A percentile compares a stretch with the other conserved stretches of the same genome.
These are phyloP conservation scores for Ligustrum vulgare DNA, from an alignment of 257 asterid genomes.

Conservation along the genomic window DNA sequence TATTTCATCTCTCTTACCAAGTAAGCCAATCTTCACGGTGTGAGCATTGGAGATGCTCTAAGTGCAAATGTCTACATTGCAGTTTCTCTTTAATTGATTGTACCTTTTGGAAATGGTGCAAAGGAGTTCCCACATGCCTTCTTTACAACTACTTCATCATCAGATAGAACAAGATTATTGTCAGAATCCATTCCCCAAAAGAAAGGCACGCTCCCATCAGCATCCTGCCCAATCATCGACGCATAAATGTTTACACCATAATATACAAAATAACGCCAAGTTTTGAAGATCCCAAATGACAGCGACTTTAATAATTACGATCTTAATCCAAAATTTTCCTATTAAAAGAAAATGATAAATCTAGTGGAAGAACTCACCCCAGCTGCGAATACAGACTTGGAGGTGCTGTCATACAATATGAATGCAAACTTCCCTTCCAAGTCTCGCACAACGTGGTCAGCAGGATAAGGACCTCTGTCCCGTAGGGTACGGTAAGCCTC, in stretches of 20 bases:
- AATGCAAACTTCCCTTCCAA: constrained; percentile 33
- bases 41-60: too few species aligned
- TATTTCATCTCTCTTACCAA: too few species aligned
- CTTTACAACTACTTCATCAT: constrained; percentile 34
- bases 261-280: background rate
- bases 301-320: background rate
- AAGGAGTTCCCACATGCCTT: constrained; percentile 35
- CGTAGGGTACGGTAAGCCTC: constrained; percentile 32
- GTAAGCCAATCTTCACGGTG: too few species aligned
- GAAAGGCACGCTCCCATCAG: constrained; percentile 41
- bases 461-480: constrained; percentile 35
- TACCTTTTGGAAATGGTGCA: constrained; percentile 46
- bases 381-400: constrained; percentile 27
- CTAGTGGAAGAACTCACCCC: background rate
- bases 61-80: background rate
- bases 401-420: constrained; percentile 25
- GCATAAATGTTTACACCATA: background rate
- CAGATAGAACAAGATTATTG: constrained; percentile 30
- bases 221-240: constrained; percentile 20
- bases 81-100: background rate
- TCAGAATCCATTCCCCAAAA: constrained; percentile 39
- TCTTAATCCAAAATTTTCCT: background rate
- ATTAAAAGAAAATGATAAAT: background rate
- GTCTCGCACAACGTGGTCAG: constrained; percentile 33
- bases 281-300: constrained; percentile 1